These are phyloP conservation scores for Dioszegia aurantiaca DNA, from an alignment of 768 basidiomycete genomes.

Conservation along the genomic window DNA sequence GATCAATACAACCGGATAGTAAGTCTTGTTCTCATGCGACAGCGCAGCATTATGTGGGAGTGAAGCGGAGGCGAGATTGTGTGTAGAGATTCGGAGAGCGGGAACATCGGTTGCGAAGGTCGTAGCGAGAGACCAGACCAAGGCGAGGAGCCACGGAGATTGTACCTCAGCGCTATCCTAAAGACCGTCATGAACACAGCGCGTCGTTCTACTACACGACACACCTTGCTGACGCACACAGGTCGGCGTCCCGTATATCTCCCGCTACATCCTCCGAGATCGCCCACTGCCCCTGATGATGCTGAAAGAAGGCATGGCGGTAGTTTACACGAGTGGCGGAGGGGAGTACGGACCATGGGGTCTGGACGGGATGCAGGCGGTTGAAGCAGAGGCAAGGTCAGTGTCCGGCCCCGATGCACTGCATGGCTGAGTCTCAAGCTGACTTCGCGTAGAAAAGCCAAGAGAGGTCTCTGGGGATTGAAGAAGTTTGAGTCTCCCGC, in stretches of 20 bases:
- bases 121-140: no score
- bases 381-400: slow-evolving; percentile 69
- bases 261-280: slow-evolving; percentile 63
- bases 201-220: no score
- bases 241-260: slow-evolving; percentile 63
- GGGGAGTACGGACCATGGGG: slow-evolving; percentile 74
- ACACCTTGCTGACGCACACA: neutral
- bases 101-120: neutral
- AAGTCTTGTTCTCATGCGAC: slow-evolving; percentile 41
- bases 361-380: slow-evolving; percentile 62
- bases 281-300: slow-evolving; percentile 65
- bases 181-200: no score
- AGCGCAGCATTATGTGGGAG: neutral
- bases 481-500: slow-evolving; percentile 65
- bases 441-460: slow-evolving; percentile 57
- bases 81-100: neutral
- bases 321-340: slow-evolving; percentile 71
- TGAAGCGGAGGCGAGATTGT: neutral
- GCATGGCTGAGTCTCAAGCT: neutral
- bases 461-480: slow-evolving; percentile 71
- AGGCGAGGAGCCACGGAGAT: no score
- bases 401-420: slow-evolving; percentile 32
- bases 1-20: slow-evolving; percentile 86
- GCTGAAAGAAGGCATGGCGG: slow-evolving; percentile 73
- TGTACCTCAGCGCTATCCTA: no score